phyloP scores from a whole-genome alignment of 116 monocot species.

The Cymodocea nodosa region DNA sequence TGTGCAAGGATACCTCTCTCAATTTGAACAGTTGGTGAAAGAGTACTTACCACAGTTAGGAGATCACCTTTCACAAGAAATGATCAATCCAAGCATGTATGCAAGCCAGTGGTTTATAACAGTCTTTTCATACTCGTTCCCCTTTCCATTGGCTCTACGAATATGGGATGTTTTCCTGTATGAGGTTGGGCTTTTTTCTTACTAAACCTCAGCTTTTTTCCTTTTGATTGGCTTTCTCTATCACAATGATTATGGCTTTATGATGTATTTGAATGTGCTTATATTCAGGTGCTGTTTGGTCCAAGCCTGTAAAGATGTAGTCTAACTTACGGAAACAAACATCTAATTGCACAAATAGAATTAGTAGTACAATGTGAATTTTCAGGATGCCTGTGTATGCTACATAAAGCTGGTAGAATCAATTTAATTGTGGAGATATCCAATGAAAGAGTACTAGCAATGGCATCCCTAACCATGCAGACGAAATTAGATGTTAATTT shows the following conservation, averaged over 20 bases:
- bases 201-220: too few relatives aligned
- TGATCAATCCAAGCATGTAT: slow-evolving; percentile 99
- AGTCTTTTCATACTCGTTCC: slow-evolving; percentile 95
- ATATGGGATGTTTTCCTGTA: slow-evolving; percentile 97
- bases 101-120: slow-evolving; percentile 99
- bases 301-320: neutral
- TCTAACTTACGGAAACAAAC: too few relatives aligned
- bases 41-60: slow-evolving; percentile 80
- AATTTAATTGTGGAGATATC: too few relatives aligned
- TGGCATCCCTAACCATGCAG: too few relatives aligned
- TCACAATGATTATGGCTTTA: neutral
- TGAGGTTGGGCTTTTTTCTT: slow-evolving; percentile 53
- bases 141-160: slow-evolving; percentile 82
- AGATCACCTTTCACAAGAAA: slow-evolving; percentile 77
- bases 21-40: slow-evolving; percentile 86
- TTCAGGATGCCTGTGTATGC: too few relatives aligned
- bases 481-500: too few relatives aligned
- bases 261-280: slow-evolving; percentile 1
- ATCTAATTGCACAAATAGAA: too few relatives aligned
- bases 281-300: neutral
- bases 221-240: neutral
- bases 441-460: too few relatives aligned
- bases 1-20: slow-evolving; percentile 87
- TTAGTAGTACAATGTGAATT: too few relatives aligned
- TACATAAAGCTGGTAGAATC: too few relatives aligned